A percentile compares a stretch with the other conserved stretches of the same genome.
Conservation (phyloP, 768 basidiomycete genomes). For the Lentinula raphanica region DNA sequence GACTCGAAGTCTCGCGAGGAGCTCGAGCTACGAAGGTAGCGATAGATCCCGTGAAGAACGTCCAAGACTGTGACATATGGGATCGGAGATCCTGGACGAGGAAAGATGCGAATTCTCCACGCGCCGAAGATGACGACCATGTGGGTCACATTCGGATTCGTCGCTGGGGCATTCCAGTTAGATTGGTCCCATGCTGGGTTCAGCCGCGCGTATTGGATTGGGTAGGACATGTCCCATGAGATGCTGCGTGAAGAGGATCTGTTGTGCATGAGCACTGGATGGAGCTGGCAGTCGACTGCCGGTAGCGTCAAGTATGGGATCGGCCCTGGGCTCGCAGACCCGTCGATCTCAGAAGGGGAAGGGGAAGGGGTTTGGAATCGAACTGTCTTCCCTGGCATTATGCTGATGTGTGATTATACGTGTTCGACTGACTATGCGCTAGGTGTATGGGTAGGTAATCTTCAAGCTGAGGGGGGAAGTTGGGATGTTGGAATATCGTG, state of each 20-base stretch:
- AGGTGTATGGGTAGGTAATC: not conserved
- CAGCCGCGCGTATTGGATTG: slow-evolving; percentile 1
- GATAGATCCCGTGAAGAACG: slow-evolving; percentile 7
- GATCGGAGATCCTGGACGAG: not conserved
- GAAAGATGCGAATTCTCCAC: not conserved
- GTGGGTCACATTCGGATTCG: slow-evolving; percentile 3
- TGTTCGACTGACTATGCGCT: not conserved
- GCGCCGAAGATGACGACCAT: slow-evolving; percentile 4
- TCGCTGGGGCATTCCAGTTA: slow-evolving; percentile 1
- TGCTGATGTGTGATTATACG: not conserved
- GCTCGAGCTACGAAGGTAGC: not conserved
- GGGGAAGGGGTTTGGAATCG: slow-evolving; percentile 16
- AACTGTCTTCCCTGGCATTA: slow-evolving; percentile 10
- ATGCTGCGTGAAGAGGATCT: slow-evolving; percentile 1
- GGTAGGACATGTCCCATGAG: slow-evolving; percentile 13
- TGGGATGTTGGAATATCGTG: not conserved
- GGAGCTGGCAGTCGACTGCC: slow-evolving; percentile 6
- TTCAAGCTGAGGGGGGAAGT: not conserved
- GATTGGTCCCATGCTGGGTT: not conserved
- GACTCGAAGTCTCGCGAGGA: not conserved
- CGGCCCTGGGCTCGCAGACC: slow-evolving; percentile 14
- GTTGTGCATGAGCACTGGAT: slow-evolving; percentile 3
- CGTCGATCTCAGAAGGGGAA: slow-evolving; percentile 14
- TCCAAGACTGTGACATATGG: slow-evolving; percentile 10
- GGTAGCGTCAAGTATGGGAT: not conserved